Base-by-base conservation (phyloP, 352 stramenopile species). In the Pythium oligandrum region DNA sequence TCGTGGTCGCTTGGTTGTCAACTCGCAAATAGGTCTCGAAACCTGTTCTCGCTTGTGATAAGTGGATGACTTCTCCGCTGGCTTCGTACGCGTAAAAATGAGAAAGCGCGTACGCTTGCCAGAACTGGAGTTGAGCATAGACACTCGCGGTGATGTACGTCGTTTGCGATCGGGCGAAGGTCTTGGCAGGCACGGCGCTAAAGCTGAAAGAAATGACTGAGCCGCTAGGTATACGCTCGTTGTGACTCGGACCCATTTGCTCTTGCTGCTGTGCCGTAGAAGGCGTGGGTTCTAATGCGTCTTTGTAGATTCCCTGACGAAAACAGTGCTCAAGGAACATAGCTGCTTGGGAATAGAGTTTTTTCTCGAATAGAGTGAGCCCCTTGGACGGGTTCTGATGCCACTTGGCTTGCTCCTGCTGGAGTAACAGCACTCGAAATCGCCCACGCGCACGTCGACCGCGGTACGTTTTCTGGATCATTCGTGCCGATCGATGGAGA, bases 191-290 rank as follows among this genome's bases (percentile, higher is more conserved):
- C 26, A 61, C 43, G 2, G 64, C 54, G 48, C 72, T 84, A 44
- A 84, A 84, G 47, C 73, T 84, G 52, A 80, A 83, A 17, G 68
- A 74, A 49, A 85, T 68, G 37, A 61, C 56, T 17, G 72, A 79
- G 17, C 71, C 64, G 17, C 17, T 26, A 26, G 17, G 17, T 26
- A 26, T 26, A 26, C 17, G 17, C 17, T 26, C 17, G 17, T 26
- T 26, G 17, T 26, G 17, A 26, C 51, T 72, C 6, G 51, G 33
- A 2, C 58, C 10, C 1, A 61, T 30, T 44, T 52, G 36, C 1
- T 39, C 38, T 12, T 44, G 35, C 12, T 9, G 10, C 9, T 48
- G 17, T 3, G 44, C 31, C 3, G 51, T 38, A 1, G 6, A 17
- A n/a, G 31, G n/a, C 30, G 11, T 53, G 42, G 26, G 50, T 12